Evolutionary conservation across 495 filamentous ascomycete species (phyloP), one percentile per base, ranked within the genome.

Genomic region (Aspergillus asperescens): DNA sequence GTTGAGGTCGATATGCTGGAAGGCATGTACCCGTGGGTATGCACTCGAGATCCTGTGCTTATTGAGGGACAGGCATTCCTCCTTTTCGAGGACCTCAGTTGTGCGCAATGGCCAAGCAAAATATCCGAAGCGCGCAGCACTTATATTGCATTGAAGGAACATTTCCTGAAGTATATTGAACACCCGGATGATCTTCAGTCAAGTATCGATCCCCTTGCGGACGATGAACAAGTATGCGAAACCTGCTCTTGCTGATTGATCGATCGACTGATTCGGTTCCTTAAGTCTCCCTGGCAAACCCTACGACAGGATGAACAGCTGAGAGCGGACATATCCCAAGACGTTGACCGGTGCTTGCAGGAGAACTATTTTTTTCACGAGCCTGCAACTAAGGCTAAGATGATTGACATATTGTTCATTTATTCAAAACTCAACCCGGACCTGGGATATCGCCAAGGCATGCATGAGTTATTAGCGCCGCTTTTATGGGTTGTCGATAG

Each of bases 391-490:
- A 94, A 97, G 62, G 77, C 74, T 6, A 88, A 88, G 65, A 82
- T 99, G 52, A 77, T 90, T 18, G 89, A 97, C 64, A 81, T 96
- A 32, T 71, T 96, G 32, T 97, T 98, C 61, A 79, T 98, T 55
- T 96, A 89, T 68, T 91, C 90, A 63, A 96, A 96, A 67, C 82
- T 96, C 38, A 92, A 96, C 58, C 87, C 84, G 10, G 85, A 87
- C 58, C 74, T 92, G 37, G 86, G 90, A 15, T 98, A 98, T 60
- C 82, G 94, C 22, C 93, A 98, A 71, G 93, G 93, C 15, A 97
- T 98, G 90, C 93, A 98, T 63, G 93, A 98, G 67, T 67, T 98
- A 19, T 75, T 96, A 16, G 93, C 92, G 0, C 92, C 94, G 4
- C 83, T 98, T 24, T 71, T 97, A 8, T 95, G 90, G 83, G 88